phyloP scores from a whole-genome alignment of 805 yeast genomes.

The Candida nemodendra region DNA sequence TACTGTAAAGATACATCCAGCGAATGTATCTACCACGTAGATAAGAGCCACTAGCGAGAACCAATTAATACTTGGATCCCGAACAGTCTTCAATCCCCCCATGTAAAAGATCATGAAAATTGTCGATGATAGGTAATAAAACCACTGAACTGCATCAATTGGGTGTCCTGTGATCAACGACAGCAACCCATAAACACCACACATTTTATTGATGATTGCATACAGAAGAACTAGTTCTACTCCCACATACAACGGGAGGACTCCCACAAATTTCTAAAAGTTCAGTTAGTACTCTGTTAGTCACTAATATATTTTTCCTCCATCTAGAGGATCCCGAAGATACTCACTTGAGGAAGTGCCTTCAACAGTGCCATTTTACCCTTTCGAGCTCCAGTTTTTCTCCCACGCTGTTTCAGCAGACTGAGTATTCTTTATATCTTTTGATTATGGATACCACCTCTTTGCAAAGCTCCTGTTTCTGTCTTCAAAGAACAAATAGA shows the following conservation, averaged over 20 bases:
- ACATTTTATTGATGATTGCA: constrained; percentile 80
- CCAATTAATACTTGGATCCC: constrained; percentile 55
- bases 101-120: constrained; percentile 62
- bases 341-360: constrained; percentile 24
- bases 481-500: too few species aligned
- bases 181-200: constrained; percentile 83
- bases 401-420: too few species aligned
- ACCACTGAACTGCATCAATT: constrained; percentile 77
- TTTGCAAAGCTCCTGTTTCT: too few species aligned
- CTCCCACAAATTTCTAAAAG: constrained; percentile 57
- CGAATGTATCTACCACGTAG: constrained; percentile 64
- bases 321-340: too few species aligned
- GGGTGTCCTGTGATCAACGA: constrained; percentile 91
- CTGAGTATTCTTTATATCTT: too few species aligned
- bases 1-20: constrained; percentile 66
- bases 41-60: constrained; percentile 62
- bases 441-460: too few species aligned
- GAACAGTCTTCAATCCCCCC: constrained; percentile 52
- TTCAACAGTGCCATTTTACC: constrained; percentile 13
- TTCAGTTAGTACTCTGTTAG: too few species aligned
- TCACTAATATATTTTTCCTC: neutral
- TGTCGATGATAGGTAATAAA: constrained; percentile 66
- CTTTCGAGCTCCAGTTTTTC: too few species aligned
- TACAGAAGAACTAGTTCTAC: constrained; percentile 78
- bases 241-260: constrained; percentile 79